phyloP scores from a whole-genome alignment of 257 asterid species.

The Thymus quinquecostatus region DNA sequence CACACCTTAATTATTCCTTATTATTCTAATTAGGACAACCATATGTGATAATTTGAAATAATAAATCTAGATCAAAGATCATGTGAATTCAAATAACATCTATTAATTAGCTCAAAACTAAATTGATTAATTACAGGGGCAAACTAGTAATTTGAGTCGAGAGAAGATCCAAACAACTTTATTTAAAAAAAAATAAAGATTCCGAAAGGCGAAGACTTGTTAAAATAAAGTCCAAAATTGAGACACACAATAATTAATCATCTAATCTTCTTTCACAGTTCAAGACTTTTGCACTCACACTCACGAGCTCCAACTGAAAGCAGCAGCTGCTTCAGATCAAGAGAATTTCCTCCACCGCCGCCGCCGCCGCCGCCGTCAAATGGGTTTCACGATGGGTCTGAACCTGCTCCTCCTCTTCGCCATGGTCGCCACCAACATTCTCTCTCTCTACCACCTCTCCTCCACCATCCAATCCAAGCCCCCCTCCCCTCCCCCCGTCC shows the following conservation, averaged over 20 bases:
- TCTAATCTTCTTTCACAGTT: neutral
- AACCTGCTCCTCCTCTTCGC: slow-evolving; percentile 78
- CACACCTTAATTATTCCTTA: too few species aligned
- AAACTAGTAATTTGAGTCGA: neutral
- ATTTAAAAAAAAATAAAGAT: neutral
- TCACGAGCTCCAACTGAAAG: neutral
- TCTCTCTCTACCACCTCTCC: slow-evolving; percentile 97
- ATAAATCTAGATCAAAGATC: too few species aligned
- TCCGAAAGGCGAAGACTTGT: neutral
- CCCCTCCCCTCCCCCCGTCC: slow-evolving; percentile 65
- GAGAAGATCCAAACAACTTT: neutral
- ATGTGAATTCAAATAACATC: too few species aligned
- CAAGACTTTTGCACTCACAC: slow-evolving; percentile 12
- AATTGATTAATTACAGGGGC: neutral
- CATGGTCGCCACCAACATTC: slow-evolving; percentile 97
- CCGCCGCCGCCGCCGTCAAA: slow-evolving; percentile 11
- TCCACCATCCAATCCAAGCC: slow-evolving; percentile 70
- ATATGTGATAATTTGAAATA: too few species aligned
- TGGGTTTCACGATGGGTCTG: slow-evolving; percentile 92
- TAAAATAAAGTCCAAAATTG: neutral
- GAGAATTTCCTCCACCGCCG: neutral
- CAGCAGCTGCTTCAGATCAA: slow-evolving; percentile 2
- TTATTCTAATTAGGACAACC: too few species aligned
- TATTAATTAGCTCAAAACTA: too few species aligned
- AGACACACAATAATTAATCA: neutral